Percentiles rank a stretch among this genome's conserved stretches.
Conservation (phyloP, 2,329 filamentous ascomycete genomes). For the Tolypocladium pustulatum region DNA sequence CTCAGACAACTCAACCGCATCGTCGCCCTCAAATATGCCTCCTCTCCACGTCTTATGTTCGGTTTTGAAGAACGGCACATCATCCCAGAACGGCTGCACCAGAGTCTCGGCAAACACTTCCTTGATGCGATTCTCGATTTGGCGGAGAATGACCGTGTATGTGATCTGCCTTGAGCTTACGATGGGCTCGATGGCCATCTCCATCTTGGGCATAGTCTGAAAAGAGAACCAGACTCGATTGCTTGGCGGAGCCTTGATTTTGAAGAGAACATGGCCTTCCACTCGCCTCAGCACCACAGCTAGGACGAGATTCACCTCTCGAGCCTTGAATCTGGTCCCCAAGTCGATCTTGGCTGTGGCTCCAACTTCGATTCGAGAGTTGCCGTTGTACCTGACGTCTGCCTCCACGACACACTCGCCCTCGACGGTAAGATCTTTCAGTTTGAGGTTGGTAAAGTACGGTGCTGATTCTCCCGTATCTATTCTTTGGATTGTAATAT, state of each 20-base stretch:
- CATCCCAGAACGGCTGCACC: conserved; percentile 92
- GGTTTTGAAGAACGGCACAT: conserved; percentile 82
- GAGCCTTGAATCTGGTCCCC: conserved; percentile 75
- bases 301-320: conserved; percentile 81
- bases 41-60: conserved; percentile 69
- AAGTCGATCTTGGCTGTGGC: conserved; percentile 90
- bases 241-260: conserved; percentile 89
- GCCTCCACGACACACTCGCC: conserved; percentile 82
- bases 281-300: conserved; percentile 77
- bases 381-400: conserved; percentile 81
- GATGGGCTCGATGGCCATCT: conserved; percentile 89
- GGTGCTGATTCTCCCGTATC: conserved; percentile 81
- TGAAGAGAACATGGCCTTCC: conserved; percentile 74
- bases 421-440: conserved; percentile 84
- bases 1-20: conserved; percentile 24
- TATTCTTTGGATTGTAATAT: conserved; percentile 72
- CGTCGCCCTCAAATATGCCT: conserved; percentile 62
- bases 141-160: conserved; percentile 79
- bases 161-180: conserved; percentile 94
- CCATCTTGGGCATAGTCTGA: conserved; percentile 85
- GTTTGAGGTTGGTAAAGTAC: conserved; percentile 75
- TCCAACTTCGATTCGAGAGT: conserved; percentile 79
- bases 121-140: conserved; percentile 91
- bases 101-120: conserved; percentile 88
- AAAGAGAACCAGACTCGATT: conserved; percentile 97